Base-by-base conservation (phyloP, 805 yeast species). In the Cyberlindnera americana region DNA sequence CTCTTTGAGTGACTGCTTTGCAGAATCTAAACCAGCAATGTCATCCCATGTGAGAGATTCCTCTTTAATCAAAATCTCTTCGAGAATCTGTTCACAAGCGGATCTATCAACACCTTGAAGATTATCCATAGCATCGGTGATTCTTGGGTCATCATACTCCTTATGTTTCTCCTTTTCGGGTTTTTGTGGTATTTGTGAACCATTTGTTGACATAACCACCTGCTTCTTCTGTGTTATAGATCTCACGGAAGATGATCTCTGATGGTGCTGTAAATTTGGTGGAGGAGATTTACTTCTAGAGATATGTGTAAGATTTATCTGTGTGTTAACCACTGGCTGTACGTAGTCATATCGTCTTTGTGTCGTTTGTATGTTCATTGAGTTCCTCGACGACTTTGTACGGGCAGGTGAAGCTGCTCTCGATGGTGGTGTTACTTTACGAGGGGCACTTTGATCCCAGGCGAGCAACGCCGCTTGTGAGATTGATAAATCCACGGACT, bases 1-100 rank as follows among this genome's bases (percentile, higher is more conserved):
- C 59, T 91, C 99, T 59, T 89, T 91, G 39, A 91, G 67, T 2
- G 96, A 83, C 47, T 75, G 76, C 56, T 91, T 93, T 3, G 97
- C 96, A n/a, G 73, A 70, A 38, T 83, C 91, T 22, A 93, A 64
- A 1, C 99, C 99, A 1, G 95, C 95, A 47, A 91, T 84, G 56
- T 93, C 98, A 37, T 83, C 91, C 98, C 98, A 93, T 51, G 76
- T 81, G 2, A 91, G 93, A 52, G 86, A 86, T 56, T 90, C 96
- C 12, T 96, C 96, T 39, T 80, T 81, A 5, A 89, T 83, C 19
- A 91, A 83, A 43, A 91, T 87, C 56, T 91, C 96, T 47, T 83
- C 84, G 40, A 91, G 65, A 37, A 91, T 90, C 57, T 87, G 96
- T 47, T 76, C 75, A 10, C 95, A 95, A 0, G 95, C 82, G 4